Evolutionary conservation across 129 eudicot genomes (phyloP).

Genomic region (Arctium minus): DNA sequence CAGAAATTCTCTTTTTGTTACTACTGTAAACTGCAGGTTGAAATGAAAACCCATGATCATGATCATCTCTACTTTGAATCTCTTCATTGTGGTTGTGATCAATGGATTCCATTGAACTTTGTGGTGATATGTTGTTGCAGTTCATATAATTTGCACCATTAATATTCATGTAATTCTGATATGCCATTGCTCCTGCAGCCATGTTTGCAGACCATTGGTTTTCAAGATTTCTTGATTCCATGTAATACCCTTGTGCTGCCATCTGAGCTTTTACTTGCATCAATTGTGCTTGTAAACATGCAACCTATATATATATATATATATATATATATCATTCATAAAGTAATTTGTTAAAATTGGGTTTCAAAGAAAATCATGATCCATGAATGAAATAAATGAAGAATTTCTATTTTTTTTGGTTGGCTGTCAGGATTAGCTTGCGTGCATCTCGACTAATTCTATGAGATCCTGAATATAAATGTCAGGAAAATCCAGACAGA

Average conservation of each 20-base stretch:
- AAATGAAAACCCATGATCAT: constrained; percentile 2
- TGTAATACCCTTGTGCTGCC: constrained; percentile 37
- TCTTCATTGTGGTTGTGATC: constrained; percentile 41
- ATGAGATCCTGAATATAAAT: too few species aligned
- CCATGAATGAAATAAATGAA: not conserved
- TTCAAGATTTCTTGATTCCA: constrained; percentile 48
- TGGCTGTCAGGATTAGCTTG: not conserved
- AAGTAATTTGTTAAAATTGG: not conserved
- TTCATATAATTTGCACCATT: constrained; percentile 3
- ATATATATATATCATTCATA: not conserved
- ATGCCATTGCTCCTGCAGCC: constrained; percentile 22
- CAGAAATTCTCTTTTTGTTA: constrained; percentile 54
- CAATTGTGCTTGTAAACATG: constrained; percentile 89
- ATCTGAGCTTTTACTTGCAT: constrained; percentile 81
- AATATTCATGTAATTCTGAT: constrained; percentile 26
- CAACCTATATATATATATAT: constrained; percentile 52
- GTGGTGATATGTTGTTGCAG: constrained; percentile 54
- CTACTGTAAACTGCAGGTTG: not conserved
- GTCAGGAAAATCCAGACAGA: not conserved
- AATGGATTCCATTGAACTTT: constrained; percentile 71
- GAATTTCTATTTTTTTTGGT: not conserved
- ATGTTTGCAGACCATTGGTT: constrained; percentile 40
- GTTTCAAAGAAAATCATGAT: not conserved
- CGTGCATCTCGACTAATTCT: not conserved
- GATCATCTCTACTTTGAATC: constrained; percentile 28